These are phyloP conservation scores for Apiotrichum veenhuisii DNA, from an alignment of 1,284 basidiomycete genomes.

Conservation along the genomic window DNA sequence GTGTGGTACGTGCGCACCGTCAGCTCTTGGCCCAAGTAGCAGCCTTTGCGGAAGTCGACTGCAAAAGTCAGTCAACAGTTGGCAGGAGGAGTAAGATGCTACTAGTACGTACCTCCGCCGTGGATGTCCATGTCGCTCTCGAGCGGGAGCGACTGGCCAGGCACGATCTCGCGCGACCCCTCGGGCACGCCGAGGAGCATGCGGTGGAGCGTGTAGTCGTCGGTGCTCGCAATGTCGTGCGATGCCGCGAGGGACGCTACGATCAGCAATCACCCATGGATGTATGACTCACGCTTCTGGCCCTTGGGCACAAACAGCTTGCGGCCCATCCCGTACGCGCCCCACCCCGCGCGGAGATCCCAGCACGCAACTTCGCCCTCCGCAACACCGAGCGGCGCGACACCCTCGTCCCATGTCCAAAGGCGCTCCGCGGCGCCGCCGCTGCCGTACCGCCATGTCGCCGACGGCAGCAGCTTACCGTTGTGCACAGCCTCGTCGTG, in stretches of 20 bases:
- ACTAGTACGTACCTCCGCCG: slow-evolving; percentile 67
- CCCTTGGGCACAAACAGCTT: slow-evolving; percentile 67
- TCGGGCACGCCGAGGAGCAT: slow-evolving; percentile 84
- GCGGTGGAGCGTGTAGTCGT: slow-evolving; percentile 69
- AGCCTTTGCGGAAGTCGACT: slow-evolving; percentile 98
- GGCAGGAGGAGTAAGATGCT: background rate
- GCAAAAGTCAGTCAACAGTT: too few species aligned
- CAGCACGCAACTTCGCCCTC: slow-evolving; percentile 46
- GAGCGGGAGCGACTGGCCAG: slow-evolving; percentile 77
- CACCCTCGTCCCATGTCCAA: slow-evolving; percentile 33
- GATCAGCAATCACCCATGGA: background rate
- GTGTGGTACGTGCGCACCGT: slow-evolving; percentile 96
- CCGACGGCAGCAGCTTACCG: background rate
- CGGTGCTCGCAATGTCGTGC: slow-evolving; percentile 22
- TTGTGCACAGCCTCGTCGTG: background rate
- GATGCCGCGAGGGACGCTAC: slow-evolving; percentile 22
- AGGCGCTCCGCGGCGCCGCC: slow-evolving; percentile 42
- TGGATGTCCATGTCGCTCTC: slow-evolving; percentile 92
- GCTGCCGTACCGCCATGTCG: slow-evolving; percentile 40
- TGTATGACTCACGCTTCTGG: slow-evolving; percentile 60
- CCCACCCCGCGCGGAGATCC: slow-evolving; percentile 63
- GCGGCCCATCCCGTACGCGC: slow-evolving; percentile 64
- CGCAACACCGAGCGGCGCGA: slow-evolving; percentile 19
- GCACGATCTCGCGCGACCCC: slow-evolving; percentile 71
- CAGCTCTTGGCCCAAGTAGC: slow-evolving; percentile 96